Evolutionary conservation across 495 filamentous ascomycete species (phyloP), one percentile per base, ranked within the genome.

Genomic region (Penicillium verhagenii): DNA sequence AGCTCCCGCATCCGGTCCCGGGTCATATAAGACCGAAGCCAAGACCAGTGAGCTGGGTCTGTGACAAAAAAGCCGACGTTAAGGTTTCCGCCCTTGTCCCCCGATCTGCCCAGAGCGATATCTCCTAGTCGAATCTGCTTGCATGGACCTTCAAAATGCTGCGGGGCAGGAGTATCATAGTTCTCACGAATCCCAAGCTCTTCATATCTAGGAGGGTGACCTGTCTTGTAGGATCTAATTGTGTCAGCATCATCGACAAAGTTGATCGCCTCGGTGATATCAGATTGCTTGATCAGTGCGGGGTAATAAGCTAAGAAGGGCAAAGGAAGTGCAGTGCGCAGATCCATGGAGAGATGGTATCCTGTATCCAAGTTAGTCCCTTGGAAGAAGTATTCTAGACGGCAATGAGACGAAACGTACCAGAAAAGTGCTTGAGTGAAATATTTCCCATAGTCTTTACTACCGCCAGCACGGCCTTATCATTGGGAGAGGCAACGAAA

Each of bases 11-110:
- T 63, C 4, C 64, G 64, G 2, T 58, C 47, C 6, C 47, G 66
- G 6, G 69, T 78, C 59, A 83, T 64, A 20, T 71, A 67, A 18
- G 57, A 58, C n/a, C 68, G 68, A 11, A 82, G 59, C 79, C 78
- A 82, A 5, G 71, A 49, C 63, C 71, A 81, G 25, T 76, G 60
- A 8, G 62, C 59, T 10, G 58, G 31, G 25, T 71, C 48, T 20
- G 59, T 60, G 8, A 73, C 68, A 47, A 73, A 81, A 45, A 82
- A 63, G 0, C 80, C 78, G n/a, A 76, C 59, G 44, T 82, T 82
- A 26, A 73, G 61, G 50, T 83, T 75, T 8, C 59, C 67, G 2
- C 69, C 75, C 53, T 82, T 81, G 54, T 82, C 79, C 16, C 78
- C 79, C 4, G 78, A 81, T 20, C 79, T 63, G 13, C 65, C 74